These are phyloP conservation scores for Ceratocystis papillata DNA, from an alignment of 2,329 filamentous ascomycete species.

Conservation along the genomic window DNA sequence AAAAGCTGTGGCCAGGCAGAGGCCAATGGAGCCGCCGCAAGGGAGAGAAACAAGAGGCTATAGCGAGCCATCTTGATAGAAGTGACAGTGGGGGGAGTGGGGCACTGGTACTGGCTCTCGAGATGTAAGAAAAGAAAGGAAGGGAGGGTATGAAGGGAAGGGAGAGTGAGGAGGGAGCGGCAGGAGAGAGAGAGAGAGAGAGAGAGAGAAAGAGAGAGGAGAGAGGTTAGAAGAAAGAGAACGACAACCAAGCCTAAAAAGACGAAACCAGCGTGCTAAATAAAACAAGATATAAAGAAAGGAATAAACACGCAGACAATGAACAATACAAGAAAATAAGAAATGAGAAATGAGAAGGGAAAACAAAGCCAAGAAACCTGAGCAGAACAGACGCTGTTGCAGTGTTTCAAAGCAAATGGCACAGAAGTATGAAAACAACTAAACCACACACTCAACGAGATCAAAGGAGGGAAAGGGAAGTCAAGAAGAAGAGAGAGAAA, in stretches of 20 bases:
- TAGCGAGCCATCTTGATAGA: conserved; percentile 17
- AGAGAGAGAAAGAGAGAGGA: neutral
- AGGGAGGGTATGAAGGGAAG: neutral
- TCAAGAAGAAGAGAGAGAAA: conserved; percentile 5
- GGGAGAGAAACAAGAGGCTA: conserved; percentile 17
- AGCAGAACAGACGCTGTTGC: conserved; percentile 8
- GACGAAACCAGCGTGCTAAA: conserved; percentile 6
- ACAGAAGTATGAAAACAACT: conserved; percentile 5
- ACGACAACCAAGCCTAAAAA: neutral
- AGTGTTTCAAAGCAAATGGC: conserved; percentile 13
- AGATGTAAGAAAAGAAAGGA: neutral
- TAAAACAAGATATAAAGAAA: neutral
- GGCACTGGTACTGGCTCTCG: neutral
- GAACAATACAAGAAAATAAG: neutral
- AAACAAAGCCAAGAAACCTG: conserved; percentile 11
- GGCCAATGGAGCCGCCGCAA: conserved; percentile 14
- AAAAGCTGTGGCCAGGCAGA: conserved; percentile 24
- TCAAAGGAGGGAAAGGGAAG: neutral
- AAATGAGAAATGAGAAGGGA: neutral
- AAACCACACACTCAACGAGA: conserved; percentile 2
- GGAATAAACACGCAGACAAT: neutral
- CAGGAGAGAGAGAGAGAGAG: neutral
- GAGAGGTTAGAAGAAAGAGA: conserved; percentile 2
- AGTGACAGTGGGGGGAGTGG: neutral
- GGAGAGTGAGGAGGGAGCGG: neutral